phyloP scores from a whole-genome alignment of 257 asterid genomes.

The Capsicum chinense region DNA sequence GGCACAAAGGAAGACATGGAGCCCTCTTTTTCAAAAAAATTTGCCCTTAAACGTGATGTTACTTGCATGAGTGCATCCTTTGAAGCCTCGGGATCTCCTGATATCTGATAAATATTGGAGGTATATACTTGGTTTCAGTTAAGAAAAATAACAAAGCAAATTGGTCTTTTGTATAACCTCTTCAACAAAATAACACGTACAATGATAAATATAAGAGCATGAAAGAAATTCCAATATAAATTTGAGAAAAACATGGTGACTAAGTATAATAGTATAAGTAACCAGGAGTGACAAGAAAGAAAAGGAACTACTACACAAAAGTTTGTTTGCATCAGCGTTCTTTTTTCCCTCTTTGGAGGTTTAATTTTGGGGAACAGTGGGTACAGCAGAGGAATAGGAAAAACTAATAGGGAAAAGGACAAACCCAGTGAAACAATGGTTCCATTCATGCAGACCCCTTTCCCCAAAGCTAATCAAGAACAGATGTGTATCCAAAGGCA shows the following conservation, averaged over 20 bases:
- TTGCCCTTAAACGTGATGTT: constrained; percentile 42
- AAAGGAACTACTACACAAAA: background rate
- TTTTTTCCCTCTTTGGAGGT: background rate
- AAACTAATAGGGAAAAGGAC: background rate
- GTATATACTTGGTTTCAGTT: constrained; percentile 2
- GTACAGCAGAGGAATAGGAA: background rate
- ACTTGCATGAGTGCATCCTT: constrained; percentile 44
- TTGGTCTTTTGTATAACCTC: background rate
- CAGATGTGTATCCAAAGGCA: background rate
- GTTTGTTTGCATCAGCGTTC: background rate
- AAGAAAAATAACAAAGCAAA: constrained; percentile 10
- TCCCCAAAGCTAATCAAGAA: background rate
- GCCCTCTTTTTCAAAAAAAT: constrained; percentile 42
- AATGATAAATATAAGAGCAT: background rate
- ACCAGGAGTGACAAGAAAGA: background rate
- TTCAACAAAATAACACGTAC: background rate
- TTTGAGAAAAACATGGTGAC: background rate
- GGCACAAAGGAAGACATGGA: constrained; percentile 37
- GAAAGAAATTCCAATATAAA: background rate
- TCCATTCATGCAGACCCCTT: background rate
- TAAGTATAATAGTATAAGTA: background rate
- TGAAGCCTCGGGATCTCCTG: constrained; percentile 36
- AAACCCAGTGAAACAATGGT: background rate
- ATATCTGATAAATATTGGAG: constrained; percentile 29
- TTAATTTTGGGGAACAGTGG: background rate